Evolutionary conservation across 2,329 filamentous ascomycete genomes (phyloP).

Genomic region (Ophiosphaerella narmari): DNA sequence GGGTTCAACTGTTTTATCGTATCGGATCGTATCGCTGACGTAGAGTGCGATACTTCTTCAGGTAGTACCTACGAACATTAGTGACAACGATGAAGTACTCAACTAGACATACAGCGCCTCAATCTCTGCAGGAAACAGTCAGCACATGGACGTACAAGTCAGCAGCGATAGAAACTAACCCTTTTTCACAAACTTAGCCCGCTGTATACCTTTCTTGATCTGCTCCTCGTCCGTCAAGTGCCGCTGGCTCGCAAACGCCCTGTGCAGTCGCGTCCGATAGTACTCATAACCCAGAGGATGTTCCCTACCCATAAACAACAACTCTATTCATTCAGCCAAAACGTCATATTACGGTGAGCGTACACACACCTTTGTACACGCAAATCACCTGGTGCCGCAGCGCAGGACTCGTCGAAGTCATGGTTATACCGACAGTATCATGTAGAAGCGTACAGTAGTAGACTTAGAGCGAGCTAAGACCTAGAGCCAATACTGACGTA

Average conservation of each 20-base stretch:
- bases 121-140: slow-evolving; percentile 65
- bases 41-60: slow-evolving; percentile 87
- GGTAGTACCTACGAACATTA: slow-evolving; percentile 70
- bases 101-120: slow-evolving; percentile 76
- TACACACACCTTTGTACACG: slow-evolving; percentile 78
- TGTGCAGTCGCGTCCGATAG: slow-evolving; percentile 80
- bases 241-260: slow-evolving; percentile 80
- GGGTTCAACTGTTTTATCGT: slow-evolving; percentile 24
- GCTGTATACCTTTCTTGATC: slow-evolving; percentile 74
- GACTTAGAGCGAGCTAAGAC: background rate
- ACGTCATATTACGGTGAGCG: background rate
- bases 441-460: background rate
- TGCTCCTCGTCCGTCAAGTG: slow-evolving; percentile 71
- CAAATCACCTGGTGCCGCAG: slow-evolving; percentile 79
- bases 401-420: slow-evolving; percentile 54
- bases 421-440: slow-evolving; percentile 6
- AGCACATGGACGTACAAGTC: too few relatives aligned
- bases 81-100: background rate
- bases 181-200: slow-evolving; percentile 89
- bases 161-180: slow-evolving; percentile 55
- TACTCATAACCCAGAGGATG: slow-evolving; percentile 86
- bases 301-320: slow-evolving; percentile 80
- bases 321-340: slow-evolving; percentile 59
- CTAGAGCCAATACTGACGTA: background rate
- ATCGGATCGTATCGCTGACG: slow-evolving; percentile 76